A percentile compares a stretch with the other conserved stretches of the same genome.
These are phyloP conservation scores for Backusella circina DNA, from an alignment of 192 early-diverging fungal species.

Conservation along the genomic window DNA sequence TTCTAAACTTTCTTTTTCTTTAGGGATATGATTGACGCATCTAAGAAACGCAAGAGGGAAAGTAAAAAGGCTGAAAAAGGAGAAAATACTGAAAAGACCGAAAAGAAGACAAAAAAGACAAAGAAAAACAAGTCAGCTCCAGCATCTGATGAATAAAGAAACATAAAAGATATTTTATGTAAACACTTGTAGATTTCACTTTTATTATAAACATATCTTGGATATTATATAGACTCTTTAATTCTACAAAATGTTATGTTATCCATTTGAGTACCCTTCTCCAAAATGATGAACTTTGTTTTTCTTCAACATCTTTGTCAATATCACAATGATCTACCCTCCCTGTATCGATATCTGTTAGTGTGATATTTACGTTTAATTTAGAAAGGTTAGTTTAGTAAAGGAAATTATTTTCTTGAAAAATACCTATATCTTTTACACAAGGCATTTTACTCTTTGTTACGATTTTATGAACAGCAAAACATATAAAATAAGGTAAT, in stretches of 20 bases:
- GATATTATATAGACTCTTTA: no score
- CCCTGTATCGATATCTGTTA: conserved; percentile 22
- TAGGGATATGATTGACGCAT: conserved; percentile 37
- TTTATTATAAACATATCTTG: no score
- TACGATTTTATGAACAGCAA: conserved; percentile 55
- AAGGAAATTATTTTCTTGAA: background rate
- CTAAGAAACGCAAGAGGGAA: conserved; percentile 34
- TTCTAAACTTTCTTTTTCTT: background rate
- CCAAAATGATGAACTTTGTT: background rate
- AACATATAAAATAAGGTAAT: conserved; percentile 53
- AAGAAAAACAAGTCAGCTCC: background rate
- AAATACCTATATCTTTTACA: conserved; percentile 51
- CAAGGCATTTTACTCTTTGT: conserved; percentile 46
- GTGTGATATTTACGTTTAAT: background rate
- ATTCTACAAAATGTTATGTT: background rate
- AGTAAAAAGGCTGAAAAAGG: background rate
- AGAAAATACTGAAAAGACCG: background rate
- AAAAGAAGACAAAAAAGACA: background rate
- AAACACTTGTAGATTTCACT: no score
- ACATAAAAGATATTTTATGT: background rate
- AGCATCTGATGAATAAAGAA: background rate
- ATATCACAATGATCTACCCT: conserved; percentile 5
- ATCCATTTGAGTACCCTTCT: background rate
- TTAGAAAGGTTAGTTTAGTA: background rate
- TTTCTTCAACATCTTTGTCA: conserved; percentile 10